Evolutionary conservation across 2,329 filamentous ascomycete genomes (phyloP), one percentile per base, ranked within the genome.

Genomic region (Monascus ruber): DNA sequence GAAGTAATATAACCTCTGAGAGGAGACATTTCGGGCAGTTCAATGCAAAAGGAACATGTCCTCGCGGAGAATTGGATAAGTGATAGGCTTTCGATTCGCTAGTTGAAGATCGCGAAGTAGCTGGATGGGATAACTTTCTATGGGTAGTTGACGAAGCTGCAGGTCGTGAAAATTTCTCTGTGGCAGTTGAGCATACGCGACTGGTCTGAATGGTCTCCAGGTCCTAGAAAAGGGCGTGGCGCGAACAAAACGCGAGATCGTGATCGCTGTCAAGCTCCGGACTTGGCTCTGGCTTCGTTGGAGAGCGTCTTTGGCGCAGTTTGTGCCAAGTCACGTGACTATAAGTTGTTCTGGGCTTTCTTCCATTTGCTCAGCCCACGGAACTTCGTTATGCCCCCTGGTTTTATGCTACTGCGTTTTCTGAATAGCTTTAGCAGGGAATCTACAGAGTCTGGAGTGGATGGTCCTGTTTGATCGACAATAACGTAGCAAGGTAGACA

Each of bases 1-100:
- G 82, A 87, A 41, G 86, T 89, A 52, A 91, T 79, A 58, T 94
- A 91, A 33, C 87, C 85, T 68, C 94, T 85, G 35, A 87, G 86
- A 49, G 74, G 73, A 54, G 74, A 68, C 59, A 69, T 61, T 63
- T 65, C 17, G 17, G 17, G 17, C 17, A 17, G 49, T 49, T 50
- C 48, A 54, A 40, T 37, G 54, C 50, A 53, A 55, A 49, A 49
- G 37, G 43, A 52, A 53, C 57, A 61, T 63, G 59, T 54, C 58
- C 57, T 55, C 57, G 52, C 47, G 17, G 17, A 17, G 17, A 17
- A 17, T 17, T 17, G 17, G 17, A 17, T 17, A 17, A 17, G 17
- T 17, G 17, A 17, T 17, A 17, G 17, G 17, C 17, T 17, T 17
- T 17, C 17, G 17, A 17, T 17, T 17, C 17, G 17, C 17, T 17